These are phyloP conservation scores for Hypoxylon sp. DNA, from an alignment of 2,329 filamentous ascomycete species.

Conservation along the genomic window DNA sequence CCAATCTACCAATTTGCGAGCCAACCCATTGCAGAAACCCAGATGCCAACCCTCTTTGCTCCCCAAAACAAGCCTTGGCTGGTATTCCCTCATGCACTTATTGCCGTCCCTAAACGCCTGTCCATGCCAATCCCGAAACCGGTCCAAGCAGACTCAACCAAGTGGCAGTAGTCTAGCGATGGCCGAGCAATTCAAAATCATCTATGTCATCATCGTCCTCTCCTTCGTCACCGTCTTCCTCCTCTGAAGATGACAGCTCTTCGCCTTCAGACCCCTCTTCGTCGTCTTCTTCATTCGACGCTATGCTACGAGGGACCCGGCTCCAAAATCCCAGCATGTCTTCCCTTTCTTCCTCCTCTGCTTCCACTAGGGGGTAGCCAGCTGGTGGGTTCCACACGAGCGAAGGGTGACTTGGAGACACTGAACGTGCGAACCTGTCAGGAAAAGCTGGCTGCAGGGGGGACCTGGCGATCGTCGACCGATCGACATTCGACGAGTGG, in stretches of 20 bases:
- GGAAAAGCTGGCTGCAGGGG: constrained; percentile 39
- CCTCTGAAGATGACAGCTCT: constrained; percentile 45
- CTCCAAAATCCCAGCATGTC: constrained; percentile 68
- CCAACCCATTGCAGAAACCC: background rate
- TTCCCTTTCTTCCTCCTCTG: constrained; percentile 56
- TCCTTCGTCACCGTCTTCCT: constrained; percentile 57
- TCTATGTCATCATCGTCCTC: constrained; percentile 59
- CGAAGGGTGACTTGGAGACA: constrained; percentile 50
- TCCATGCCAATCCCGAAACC: constrained; percentile 34
- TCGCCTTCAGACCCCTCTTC: constrained; percentile 42
- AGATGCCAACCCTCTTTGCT: constrained; percentile 10
- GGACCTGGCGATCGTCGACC: constrained; percentile 25
- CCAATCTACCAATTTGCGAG: constrained; percentile 28
- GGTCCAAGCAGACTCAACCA: constrained; percentile 27
- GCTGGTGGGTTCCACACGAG: constrained; percentile 34
- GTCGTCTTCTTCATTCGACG: constrained; percentile 46
- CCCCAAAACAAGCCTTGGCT: constrained; percentile 21
- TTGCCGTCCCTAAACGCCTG: constrained; percentile 43
- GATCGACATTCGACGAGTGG: constrained; percentile 45
- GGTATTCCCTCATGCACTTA: constrained; percentile 38
- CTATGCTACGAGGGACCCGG: constrained; percentile 51
- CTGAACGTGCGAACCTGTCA: constrained; percentile 55
- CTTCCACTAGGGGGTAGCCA: constrained; percentile 33
- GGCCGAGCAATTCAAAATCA: constrained; percentile 47
- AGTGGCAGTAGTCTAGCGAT: constrained; percentile 39